A percentile compares a stretch with the other conserved stretches of the same genome.
Evolutionary conservation across 2,329 filamentous ascomycete genomes (phyloP).

Genomic region (Botrytis paeoniae): DNA sequence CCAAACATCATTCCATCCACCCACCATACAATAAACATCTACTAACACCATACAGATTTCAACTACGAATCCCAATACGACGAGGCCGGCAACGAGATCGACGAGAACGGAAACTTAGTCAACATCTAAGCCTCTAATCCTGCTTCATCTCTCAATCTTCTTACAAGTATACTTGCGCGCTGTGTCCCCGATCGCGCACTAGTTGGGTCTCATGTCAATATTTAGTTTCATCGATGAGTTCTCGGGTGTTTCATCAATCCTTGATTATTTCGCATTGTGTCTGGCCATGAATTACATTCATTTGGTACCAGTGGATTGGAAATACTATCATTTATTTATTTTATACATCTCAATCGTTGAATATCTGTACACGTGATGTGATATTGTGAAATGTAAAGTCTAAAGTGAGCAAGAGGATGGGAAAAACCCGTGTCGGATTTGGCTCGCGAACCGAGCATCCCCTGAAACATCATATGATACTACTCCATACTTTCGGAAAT

Average conservation of each 20-base stretch:
- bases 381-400: not conserved
- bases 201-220: not conserved
- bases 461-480: conserved; percentile 4
- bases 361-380: not conserved
- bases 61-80: conserved; percentile 5
- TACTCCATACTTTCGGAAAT: not conserved
- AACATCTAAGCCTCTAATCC: not conserved
- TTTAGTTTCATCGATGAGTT: not conserved
- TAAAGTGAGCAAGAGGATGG: not conserved
- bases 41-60: not conserved
- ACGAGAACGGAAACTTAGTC: conserved; percentile 1
- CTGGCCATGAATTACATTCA: not conserved
- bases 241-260: not conserved
- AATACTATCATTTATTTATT: not conserved
- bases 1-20: too few species aligned
- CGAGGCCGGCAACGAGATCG: conserved; percentile 9
- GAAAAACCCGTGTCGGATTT: not conserved
- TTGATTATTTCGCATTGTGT: not conserved
- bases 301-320: not conserved
- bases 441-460: conserved; percentile 11
- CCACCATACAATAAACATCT: not conserved
- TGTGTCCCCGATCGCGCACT: not conserved
- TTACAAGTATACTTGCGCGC: not conserved
- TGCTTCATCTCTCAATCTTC: not conserved
- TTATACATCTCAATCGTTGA: not conserved